phyloP scores from a whole-genome alignment of 192 early-diverging fungal genomes.

The Coemansia interrupta region DNA sequence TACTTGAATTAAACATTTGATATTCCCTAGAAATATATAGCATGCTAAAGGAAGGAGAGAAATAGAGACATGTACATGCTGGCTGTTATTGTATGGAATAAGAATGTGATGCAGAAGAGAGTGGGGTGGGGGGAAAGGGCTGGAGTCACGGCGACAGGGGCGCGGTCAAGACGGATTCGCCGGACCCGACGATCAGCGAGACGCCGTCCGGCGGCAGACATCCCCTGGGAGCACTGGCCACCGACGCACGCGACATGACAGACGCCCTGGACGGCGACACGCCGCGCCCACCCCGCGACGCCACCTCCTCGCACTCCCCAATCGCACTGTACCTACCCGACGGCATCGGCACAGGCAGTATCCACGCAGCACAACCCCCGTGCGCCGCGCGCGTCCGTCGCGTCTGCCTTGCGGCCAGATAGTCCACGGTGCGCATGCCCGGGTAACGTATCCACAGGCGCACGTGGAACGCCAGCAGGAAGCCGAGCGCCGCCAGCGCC shows the following conservation, averaged over 20 bases:
- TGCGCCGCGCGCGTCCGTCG: not conserved
- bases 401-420: slow-evolving; percentile 11
- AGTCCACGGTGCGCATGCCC: slow-evolving; percentile 37
- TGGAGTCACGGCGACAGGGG: slow-evolving; percentile 17
- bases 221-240: not conserved
- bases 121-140: too few species aligned
- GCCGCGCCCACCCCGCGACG: too few species aligned
- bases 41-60: too few species aligned
- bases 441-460: slow-evolving; percentile 21
- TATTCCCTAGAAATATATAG: too few species aligned
- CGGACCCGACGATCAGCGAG: slow-evolving; percentile 32
- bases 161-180: slow-evolving; percentile 17
- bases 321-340: too few species aligned
- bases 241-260: not conserved
- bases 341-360: too few species aligned
- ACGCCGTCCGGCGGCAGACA: slow-evolving; percentile 24
- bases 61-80: too few species aligned
- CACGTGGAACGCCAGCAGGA: slow-evolving; percentile 41
- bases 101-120: too few species aligned
- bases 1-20: too few species aligned
- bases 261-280: slow-evolving; percentile 9
- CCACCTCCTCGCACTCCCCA: not conserved
- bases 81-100: too few species aligned
- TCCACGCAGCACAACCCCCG: too few species aligned
- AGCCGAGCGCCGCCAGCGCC: slow-evolving; percentile 20